Conservation (phyloP, 1,284 basidiomycete species). For the Neonothopanus nambi region DNA sequence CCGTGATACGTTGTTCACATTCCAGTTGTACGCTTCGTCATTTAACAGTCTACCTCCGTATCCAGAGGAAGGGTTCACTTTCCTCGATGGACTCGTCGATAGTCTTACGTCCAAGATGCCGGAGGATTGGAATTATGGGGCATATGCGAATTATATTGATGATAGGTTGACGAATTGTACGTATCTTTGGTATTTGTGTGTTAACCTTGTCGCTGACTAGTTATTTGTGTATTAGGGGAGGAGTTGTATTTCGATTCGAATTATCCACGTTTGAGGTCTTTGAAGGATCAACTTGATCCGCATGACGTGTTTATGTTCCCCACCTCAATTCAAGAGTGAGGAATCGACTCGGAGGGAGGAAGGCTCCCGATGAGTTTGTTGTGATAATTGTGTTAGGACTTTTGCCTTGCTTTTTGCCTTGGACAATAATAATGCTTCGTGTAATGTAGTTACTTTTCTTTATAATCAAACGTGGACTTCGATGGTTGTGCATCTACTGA, state of each 20-base stretch:
- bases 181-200: not conserved
- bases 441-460: too few species aligned
- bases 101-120: constrained; percentile 18
- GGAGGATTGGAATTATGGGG: constrained; percentile 17
- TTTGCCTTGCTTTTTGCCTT: too few species aligned
- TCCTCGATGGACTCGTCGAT: constrained; percentile 20
- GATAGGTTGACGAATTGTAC: constrained; percentile 17
- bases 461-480: too few species aligned
- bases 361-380: too few species aligned
- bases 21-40: constrained; percentile 29
- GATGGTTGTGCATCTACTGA: too few species aligned
- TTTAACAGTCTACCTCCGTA: constrained; percentile 22
- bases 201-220: not conserved
- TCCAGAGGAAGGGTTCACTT: constrained; percentile 25
- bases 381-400: too few species aligned
- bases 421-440: too few species aligned
- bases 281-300: constrained; percentile 11
- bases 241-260: constrained; percentile 13
- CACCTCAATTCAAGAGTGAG: constrained; percentile 7
- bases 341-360: too few species aligned
- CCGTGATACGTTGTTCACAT: constrained; percentile 25
- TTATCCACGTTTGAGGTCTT: constrained; percentile 8
- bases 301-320: constrained; percentile 12
- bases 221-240: constrained; percentile 10
- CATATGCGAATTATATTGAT: constrained; percentile 21